These are phyloP conservation scores for Xanthoparmelia taractica DNA, from an alignment of 495 filamentous ascomycete genomes.

Conservation along the genomic window DNA sequence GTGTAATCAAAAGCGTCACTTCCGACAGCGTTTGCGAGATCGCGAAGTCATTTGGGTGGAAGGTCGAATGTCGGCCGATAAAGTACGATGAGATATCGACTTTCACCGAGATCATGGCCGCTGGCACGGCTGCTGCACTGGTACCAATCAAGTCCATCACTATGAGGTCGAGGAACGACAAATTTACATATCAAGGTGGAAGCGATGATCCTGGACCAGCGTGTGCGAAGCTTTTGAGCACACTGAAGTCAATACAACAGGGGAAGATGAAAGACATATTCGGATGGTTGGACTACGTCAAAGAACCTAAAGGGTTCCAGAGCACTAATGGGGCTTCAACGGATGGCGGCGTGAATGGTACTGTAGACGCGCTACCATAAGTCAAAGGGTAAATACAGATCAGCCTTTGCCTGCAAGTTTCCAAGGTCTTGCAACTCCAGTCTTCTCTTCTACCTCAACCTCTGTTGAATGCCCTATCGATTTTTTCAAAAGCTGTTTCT, in stretches of 20 bases:
- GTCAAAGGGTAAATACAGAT: background rate
- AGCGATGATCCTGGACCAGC: conserved; percentile 63
- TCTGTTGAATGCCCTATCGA: background rate
- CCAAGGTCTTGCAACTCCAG: background rate
- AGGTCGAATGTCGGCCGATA: conserved; percentile 59
- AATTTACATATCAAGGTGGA: conserved; percentile 55
- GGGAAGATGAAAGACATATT: conserved; percentile 69
- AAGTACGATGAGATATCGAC: conserved; percentile 66
- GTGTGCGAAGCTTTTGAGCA: conserved; percentile 60
- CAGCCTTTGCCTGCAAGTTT: background rate
- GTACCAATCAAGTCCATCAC: conserved; percentile 88
- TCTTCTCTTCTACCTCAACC: background rate
- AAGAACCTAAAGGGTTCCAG: conserved; percentile 27
- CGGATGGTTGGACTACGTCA: conserved; percentile 60
- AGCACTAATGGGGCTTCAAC: conserved; percentile 11
- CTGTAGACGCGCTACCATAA: conserved; percentile 21
- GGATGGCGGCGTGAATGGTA: conserved; percentile 12
- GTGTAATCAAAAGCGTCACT: conserved; percentile 78
- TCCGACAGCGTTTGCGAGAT: conserved; percentile 63
- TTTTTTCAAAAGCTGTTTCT: background rate
- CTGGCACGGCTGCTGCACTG: conserved; percentile 84
- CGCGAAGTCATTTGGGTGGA: conserved; percentile 56
- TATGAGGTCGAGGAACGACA: conserved; percentile 56
- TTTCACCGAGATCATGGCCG: conserved; percentile 84
- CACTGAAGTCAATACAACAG: conserved; percentile 75